Percentiles rank a stretch among this genome's conserved stretches.
Conservation (phyloP, 805 yeast genomes). For the Candida koratica region DNA sequence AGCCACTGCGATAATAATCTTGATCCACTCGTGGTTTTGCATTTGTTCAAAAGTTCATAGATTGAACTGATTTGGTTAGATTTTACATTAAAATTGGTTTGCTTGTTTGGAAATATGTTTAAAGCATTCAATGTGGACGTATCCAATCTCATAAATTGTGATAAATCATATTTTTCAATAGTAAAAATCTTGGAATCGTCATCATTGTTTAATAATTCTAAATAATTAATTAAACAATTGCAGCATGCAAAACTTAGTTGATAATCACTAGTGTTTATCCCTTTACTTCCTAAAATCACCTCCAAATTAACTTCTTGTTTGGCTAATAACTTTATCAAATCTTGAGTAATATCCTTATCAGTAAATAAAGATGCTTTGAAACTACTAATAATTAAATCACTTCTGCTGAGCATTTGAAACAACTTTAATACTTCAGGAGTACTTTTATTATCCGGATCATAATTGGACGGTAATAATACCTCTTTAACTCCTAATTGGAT, state of each 20-base stretch:
- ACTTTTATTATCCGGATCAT: slow-evolving; percentile 38
- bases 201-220: slow-evolving; percentile 58
- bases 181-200: slow-evolving; percentile 43
- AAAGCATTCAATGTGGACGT: slow-evolving; percentile 85
- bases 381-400: slow-evolving; percentile 70
- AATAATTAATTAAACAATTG: slow-evolving; percentile 64
- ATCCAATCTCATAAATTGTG: slow-evolving; percentile 86
- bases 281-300: slow-evolving; percentile 52
- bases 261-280: slow-evolving; percentile 42
- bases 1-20: slow-evolving; percentile 89
- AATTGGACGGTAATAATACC: slow-evolving; percentile 54
- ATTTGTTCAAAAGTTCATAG: slow-evolving; percentile 80
- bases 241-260: slow-evolving; percentile 57
- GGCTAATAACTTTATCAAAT: slow-evolving; percentile 61
- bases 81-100: slow-evolving; percentile 19
- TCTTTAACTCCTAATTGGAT: slow-evolving; percentile 91
- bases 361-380: slow-evolving; percentile 55
- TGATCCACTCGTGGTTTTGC: slow-evolving; percentile 87
- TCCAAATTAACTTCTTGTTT: slow-evolving; percentile 31
- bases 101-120: slow-evolving; percentile 66
- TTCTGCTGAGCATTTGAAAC: slow-evolving; percentile 60
- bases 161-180: slow-evolving; percentile 63
- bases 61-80: slow-evolving; percentile 45
- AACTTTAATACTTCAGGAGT: slow-evolving; percentile 58
- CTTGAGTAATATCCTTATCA: slow-evolving; percentile 70